These are phyloP conservation scores for Alnus glutinosa DNA, from an alignment of 306 rosid genomes.

Conservation along the genomic window DNA sequence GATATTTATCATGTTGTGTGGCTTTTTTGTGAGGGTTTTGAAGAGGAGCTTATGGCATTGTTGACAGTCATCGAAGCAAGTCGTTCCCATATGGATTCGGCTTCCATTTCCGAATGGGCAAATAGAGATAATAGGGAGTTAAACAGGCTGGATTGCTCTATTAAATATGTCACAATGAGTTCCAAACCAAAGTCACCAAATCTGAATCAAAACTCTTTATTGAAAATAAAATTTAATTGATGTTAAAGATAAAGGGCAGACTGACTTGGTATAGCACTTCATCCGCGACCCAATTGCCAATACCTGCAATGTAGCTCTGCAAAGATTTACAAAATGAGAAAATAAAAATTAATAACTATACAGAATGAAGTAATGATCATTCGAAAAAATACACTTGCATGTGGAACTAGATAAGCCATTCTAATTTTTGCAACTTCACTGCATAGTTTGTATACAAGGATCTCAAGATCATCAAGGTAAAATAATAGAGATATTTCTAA, in stretches of 20 bases:
- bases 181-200: constrained; percentile 19
- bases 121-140: too few species aligned
- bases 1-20: too few species aligned
- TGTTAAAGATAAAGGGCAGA: constrained; percentile 17
- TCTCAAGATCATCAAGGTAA: not conserved
- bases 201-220: constrained; percentile 2
- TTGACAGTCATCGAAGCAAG: too few species aligned
- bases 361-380: not conserved
- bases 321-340: not conserved
- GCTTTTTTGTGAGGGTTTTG: too few species aligned
- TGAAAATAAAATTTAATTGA: constrained; percentile 12
- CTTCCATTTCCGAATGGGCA: too few species aligned
- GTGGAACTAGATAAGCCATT: not conserved
- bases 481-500: not conserved
- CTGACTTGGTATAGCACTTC: constrained; percentile 94
- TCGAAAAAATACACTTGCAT: not conserved
- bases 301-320: constrained; percentile 83
- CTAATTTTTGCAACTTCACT: not conserved
- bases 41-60: too few species aligned
- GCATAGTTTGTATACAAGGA: not conserved
- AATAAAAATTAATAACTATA: not conserved
- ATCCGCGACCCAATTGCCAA: constrained; percentile 97
- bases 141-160: too few species aligned
- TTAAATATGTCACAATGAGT: not conserved
- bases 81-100: too few species aligned